phyloP scores from a whole-genome alignment of 1,284 basidiomycete genomes.

The Chondrostereum purpureum region DNA sequence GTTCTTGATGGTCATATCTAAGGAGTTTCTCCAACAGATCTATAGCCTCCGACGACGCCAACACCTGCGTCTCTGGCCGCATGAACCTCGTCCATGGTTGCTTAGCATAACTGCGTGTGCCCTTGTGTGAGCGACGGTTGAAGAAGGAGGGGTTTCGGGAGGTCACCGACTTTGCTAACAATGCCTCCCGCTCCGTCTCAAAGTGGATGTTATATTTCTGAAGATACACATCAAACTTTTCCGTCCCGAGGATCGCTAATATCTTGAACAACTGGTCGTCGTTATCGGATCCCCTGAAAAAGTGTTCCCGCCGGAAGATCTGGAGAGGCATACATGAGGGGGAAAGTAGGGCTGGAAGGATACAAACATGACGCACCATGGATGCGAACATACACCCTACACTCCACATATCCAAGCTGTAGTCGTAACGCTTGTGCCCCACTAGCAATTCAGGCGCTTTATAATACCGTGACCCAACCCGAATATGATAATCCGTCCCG shows the following conservation, averaged over 20 bases:
- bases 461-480: constrained; percentile 87
- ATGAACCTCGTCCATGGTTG: constrained; percentile 74
- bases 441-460: constrained; percentile 86
- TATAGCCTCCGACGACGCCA: constrained; percentile 68
- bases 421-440: constrained; percentile 83
- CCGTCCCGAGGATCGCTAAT: constrained; percentile 81
- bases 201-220: constrained; percentile 74
- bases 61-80: constrained; percentile 66
- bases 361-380: constrained; percentile 48
- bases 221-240: constrained; percentile 69
- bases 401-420: constrained; percentile 84
- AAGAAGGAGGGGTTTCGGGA: constrained; percentile 18
- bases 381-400: constrained; percentile 85
- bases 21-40: constrained; percentile 83
- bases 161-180: constrained; percentile 64
- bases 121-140: constrained; percentile 8
- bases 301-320: constrained; percentile 78
- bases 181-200: constrained; percentile 60
- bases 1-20: constrained; percentile 79
- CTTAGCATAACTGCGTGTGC: constrained; percentile 50
- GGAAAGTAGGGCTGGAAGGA: background rate
- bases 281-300: constrained; percentile 88
- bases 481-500: constrained; percentile 80
- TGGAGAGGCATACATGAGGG: constrained; percentile 8
- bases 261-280: constrained; percentile 89